phyloP scores from a whole-genome alignment of 371 early-diverging fungal genomes.

The Circinella umbellata region DNA sequence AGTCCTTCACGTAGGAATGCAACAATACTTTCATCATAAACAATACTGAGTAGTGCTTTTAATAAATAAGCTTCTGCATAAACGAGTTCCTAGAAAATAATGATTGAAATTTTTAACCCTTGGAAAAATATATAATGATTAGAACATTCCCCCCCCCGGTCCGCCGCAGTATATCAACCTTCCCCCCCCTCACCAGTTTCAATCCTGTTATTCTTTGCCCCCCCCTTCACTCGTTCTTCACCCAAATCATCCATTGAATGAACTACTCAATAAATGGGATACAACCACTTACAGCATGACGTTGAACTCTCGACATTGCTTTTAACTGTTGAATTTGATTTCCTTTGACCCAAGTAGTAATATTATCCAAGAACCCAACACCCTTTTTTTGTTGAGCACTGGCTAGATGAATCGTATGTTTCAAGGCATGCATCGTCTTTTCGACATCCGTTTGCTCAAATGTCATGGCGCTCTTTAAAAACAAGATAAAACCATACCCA shows the following conservation, averaged over 20 bases:
- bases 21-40: slow-evolving; percentile 72
- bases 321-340: slow-evolving; percentile 51
- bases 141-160: background rate
- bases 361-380: slow-evolving; percentile 36
- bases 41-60: slow-evolving; percentile 68
- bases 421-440: slow-evolving; percentile 62
- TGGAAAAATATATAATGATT: background rate
- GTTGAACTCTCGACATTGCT: slow-evolving; percentile 64
- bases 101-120: background rate
- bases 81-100: slow-evolving; percentile 62
- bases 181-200: background rate
- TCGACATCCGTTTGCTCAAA: slow-evolving; percentile 70
- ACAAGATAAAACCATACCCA: slow-evolving; percentile 70
- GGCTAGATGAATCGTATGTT: slow-evolving; percentile 61
- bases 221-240: background rate
- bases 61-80: slow-evolving; percentile 74
- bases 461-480: slow-evolving; percentile 73
- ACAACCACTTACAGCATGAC: slow-evolving; percentile 62
- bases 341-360: slow-evolving; percentile 45
- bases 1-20: slow-evolving; percentile 77
- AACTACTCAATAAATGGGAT: no score
- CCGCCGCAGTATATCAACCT: background rate
- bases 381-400: slow-evolving; percentile 53
- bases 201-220: background rate
- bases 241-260: background rate